Evolutionary conservation across 441 rosid species (phyloP).

Genomic region (Isatis lusitanica): DNA sequence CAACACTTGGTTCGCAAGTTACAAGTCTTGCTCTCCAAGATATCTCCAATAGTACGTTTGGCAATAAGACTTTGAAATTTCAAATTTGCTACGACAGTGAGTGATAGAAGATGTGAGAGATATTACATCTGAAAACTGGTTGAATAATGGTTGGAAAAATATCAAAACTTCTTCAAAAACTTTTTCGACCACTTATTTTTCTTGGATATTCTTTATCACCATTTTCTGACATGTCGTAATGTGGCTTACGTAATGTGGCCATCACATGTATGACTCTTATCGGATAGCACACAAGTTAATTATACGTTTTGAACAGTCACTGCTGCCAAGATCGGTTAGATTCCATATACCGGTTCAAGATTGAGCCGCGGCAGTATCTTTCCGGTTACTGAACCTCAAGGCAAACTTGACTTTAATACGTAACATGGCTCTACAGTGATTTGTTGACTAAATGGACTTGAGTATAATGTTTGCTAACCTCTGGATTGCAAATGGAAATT

Average conservation of each 20-base stretch:
- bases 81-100: too few species aligned
- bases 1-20: too few species aligned
- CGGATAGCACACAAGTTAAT: background rate
- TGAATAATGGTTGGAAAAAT: too few species aligned
- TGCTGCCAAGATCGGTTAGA: background rate
- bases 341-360: slow-evolving; percentile 17
- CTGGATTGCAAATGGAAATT: too few species aligned
- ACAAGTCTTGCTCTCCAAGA: too few species aligned
- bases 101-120: too few species aligned
- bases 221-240: background rate
- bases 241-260: background rate
- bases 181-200: too few species aligned
- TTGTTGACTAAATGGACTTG: too few species aligned
- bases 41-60: background rate
- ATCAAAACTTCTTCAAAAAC: too few species aligned
- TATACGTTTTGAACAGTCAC: background rate
- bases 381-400: background rate
- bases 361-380: background rate
- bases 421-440: background rate
- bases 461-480: too few species aligned
- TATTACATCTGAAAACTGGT: too few species aligned
- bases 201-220: background rate
- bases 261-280: background rate
- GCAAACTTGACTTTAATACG: background rate
- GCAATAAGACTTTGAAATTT: too few species aligned